A percentile compares a stretch with the other conserved stretches of the same genome.
These are phyloP conservation scores for Venturia pyrina DNA, from an alignment of 2,329 filamentous ascomycete genomes.

Conservation along the genomic window DNA sequence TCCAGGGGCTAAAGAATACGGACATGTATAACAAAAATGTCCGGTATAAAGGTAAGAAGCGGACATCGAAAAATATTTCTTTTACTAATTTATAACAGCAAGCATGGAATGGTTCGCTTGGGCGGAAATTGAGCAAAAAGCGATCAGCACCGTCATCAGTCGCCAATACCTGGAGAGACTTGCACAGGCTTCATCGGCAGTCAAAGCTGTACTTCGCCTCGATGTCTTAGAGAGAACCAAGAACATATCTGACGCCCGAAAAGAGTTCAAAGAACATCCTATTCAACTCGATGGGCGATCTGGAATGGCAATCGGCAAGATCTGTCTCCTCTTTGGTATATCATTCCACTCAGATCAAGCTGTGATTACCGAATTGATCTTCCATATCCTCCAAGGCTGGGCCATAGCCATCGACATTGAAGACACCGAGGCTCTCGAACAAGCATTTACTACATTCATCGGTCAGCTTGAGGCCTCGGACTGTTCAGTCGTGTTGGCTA, in stretches of 20 bases:
- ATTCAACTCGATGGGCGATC: not conserved
- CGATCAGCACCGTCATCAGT: not conserved
- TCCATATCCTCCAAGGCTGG: conserved; percentile 3
- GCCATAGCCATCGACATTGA: not conserved
- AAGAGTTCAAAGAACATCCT: not conserved
- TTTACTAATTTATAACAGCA: not conserved
- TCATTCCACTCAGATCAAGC: conserved; percentile 1
- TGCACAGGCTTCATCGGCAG: not conserved
- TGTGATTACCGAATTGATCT: not conserved
- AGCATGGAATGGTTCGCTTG: not conserved
- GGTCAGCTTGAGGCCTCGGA: not conserved
- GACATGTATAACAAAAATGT: not conserved
- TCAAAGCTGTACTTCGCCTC: not conserved
- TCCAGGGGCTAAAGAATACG: not conserved
- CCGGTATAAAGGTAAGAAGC: not conserved
- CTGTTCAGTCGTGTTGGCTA: not conserved
- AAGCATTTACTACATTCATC: not conserved
- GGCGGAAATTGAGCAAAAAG: not conserved
- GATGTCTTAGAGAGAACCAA: not conserved
- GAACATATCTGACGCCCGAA: not conserved
- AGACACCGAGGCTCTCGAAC: not conserved
- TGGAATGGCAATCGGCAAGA: not conserved
- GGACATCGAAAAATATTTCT: not conserved
- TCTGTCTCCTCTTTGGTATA: not conserved
- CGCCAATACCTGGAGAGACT: not conserved